A percentile compares a stretch with the other conserved stretches of the same genome.
Evolutionary conservation across 768 basidiomycete genomes (phyloP).

Genomic region (Tylopilus intermedius): DNA sequence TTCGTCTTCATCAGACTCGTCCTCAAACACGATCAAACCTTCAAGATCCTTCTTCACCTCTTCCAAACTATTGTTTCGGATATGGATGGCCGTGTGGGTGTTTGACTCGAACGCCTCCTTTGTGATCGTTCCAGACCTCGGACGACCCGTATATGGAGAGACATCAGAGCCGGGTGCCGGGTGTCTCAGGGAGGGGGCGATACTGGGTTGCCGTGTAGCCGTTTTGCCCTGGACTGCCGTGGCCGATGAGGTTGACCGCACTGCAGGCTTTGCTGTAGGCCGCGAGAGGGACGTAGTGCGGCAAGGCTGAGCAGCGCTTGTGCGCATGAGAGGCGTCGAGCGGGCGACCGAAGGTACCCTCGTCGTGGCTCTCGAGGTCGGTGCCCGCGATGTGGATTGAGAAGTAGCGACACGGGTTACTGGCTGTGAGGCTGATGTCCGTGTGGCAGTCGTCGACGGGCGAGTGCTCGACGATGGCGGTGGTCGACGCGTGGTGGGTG

Average conservation of each 20-base stretch:
- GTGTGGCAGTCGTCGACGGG: conserved; percentile 2
- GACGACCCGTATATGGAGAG: conserved; percentile 2
- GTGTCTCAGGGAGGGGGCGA: background rate
- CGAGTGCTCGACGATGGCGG: conserved; percentile 6
- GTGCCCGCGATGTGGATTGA: conserved; percentile 17
- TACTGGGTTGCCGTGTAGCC: background rate
- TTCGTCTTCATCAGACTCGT: conserved; percentile 24
- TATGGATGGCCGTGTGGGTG: conserved; percentile 14
- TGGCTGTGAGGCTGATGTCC: conserved; percentile 17
- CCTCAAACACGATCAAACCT: conserved; percentile 22
- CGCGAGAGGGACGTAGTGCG: conserved; percentile 9
- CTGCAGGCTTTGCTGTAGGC: conserved; percentile 6
- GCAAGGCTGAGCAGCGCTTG: conserved; percentile 1
- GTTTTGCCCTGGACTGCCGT: conserved; percentile 10
- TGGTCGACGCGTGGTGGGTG: conserved; percentile 10
- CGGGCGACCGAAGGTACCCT: conserved; percentile 15
- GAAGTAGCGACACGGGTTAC: conserved; percentile 22
- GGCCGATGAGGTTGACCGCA: conserved; percentile 4
- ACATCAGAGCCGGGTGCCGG: background rate
- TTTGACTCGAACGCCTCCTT: conserved; percentile 22
- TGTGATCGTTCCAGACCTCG: conserved; percentile 25
- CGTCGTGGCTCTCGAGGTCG: conserved; percentile 18
- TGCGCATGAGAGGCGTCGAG: conserved; percentile 16
- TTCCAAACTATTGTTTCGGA: conserved; percentile 22
- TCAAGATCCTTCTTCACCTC: conserved; percentile 31